Conservation (phyloP, 345 rosid species). For the Eutrema yunnanense region DNA sequence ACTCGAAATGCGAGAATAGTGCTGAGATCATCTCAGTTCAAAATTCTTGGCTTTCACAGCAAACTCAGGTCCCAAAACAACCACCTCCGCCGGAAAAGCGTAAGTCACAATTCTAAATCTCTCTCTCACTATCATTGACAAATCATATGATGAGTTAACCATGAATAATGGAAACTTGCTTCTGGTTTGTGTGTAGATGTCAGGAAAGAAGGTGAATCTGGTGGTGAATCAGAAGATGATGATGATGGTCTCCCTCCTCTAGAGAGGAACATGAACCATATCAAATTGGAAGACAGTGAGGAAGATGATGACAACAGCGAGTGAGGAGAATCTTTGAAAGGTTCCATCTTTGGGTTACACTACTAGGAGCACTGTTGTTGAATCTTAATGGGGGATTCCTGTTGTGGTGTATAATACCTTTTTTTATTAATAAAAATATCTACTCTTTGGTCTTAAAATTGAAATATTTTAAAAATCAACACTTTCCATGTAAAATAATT, state of each 20-base stretch:
- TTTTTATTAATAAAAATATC: background rate
- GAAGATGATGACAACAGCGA: constrained; percentile 41
- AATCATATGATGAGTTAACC: background rate
- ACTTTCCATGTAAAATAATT: background rate
- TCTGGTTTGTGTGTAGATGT: constrained; percentile 17
- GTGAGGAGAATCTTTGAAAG: constrained; percentile 3
- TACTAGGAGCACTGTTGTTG: background rate
- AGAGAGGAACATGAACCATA: constrained; percentile 78
- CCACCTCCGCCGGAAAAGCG: constrained; percentile 40
- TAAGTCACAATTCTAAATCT: constrained; percentile 3
- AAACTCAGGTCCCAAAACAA: constrained; percentile 49
- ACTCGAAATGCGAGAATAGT: constrained; percentile 70
- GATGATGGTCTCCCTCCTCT: constrained; percentile 84
- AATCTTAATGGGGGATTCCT: background rate
- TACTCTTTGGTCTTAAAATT: background rate
- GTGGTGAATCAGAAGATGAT: constrained; percentile 30
- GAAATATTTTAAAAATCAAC: background rate
- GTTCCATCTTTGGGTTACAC: background rate
- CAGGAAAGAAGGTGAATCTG: constrained; percentile 36
- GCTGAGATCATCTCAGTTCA: constrained; percentile 74
- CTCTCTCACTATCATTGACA: background rate
- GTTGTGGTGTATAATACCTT: constrained; percentile 1
- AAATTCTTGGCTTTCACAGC: constrained; percentile 85
- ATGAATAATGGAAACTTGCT: background rate
- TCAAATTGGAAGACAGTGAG: constrained; percentile 50